Evolutionary conservation across 441 rosid genomes (phyloP).

Genomic region (Populus trichocarpa): DNA sequence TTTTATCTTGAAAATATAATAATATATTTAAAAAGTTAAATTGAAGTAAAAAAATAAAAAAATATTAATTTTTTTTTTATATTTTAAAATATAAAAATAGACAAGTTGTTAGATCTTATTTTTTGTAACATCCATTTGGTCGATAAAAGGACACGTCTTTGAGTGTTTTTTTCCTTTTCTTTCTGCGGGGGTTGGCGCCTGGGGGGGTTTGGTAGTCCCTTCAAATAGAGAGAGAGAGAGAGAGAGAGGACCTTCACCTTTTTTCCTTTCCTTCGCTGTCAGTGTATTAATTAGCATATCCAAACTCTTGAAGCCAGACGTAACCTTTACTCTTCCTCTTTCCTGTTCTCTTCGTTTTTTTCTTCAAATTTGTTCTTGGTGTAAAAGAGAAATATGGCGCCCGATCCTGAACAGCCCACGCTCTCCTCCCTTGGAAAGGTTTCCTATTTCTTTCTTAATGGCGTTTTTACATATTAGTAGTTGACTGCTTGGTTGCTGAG

Average conservation of each 20-base stretch:
- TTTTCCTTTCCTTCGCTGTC: background rate
- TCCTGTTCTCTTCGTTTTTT: background rate
- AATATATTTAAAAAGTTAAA: too few species aligned
- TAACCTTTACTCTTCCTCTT: background rate
- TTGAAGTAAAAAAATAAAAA: too few species aligned
- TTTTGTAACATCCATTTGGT: too few species aligned
- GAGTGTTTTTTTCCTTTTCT: too few species aligned
- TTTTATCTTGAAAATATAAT: too few species aligned
- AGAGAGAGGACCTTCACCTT: background rate
- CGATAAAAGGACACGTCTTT: too few species aligned
- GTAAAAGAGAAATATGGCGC: slow-evolving; percentile 35
- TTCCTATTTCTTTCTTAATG: background rate
- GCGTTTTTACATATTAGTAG: background rate
- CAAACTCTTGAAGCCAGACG: background rate
- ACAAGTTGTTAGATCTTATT: too few species aligned
- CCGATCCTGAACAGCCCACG: slow-evolving; percentile 52
- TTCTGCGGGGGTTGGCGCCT: background rate
- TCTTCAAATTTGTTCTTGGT: background rate
- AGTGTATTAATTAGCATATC: background rate
- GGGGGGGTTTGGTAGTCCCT: background rate
- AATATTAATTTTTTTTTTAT: too few species aligned
- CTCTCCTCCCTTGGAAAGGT: slow-evolving; percentile 50
- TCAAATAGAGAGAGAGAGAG: background rate
- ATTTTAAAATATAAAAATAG: too few species aligned
- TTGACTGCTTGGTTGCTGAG: slow-evolving; percentile 11